Conservation (phyloP, 805 yeast genomes). For the Kazachstania kunashirensis region DNA sequence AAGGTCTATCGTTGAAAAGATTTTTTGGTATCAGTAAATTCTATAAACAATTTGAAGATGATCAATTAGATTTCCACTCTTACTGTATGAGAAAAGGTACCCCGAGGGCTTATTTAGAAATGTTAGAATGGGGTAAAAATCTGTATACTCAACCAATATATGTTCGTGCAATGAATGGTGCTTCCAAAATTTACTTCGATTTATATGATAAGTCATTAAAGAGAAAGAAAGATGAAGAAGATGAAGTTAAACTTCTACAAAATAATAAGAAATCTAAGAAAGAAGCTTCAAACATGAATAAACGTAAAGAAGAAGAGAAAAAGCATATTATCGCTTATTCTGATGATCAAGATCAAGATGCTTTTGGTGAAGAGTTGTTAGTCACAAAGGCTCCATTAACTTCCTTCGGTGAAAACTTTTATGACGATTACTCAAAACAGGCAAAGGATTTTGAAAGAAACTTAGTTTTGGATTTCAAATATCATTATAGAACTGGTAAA, state of each 20-base stretch:
- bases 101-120: slow-evolving; percentile 67
- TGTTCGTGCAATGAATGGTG: slow-evolving; percentile 59
- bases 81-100: slow-evolving; percentile 89
- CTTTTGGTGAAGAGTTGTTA: slow-evolving; percentile 43
- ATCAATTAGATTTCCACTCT: slow-evolving; percentile 90
- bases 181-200: slow-evolving; percentile 47
- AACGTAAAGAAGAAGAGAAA: slow-evolving; percentile 46
- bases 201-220: slow-evolving; percentile 13
- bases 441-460: slow-evolving; percentile 32
- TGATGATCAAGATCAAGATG: slow-evolving; percentile 52
- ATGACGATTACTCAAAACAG: slow-evolving; percentile 33
- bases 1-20: slow-evolving; percentile 75
- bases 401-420: slow-evolving; percentile 37
- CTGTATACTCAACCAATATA: slow-evolving; percentile 63
- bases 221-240: slow-evolving; percentile 8
- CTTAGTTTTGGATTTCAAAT: slow-evolving; percentile 22
- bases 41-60: slow-evolving; percentile 62
- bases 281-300: slow-evolving; percentile 39
- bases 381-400: slow-evolving; percentile 34
- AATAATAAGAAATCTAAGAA: slow-evolving; percentile 45
- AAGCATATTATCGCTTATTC: slow-evolving; percentile 32
- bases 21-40: slow-evolving; percentile 55
- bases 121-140: slow-evolving; percentile 74
- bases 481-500: slow-evolving; percentile 22
- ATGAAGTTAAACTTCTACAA: slow-evolving; percentile 7